These are phyloP conservation scores for Saccharomyces pastorianus DNA, from an alignment of 1,139 yeast genomes.

Conservation along the genomic window DNA sequence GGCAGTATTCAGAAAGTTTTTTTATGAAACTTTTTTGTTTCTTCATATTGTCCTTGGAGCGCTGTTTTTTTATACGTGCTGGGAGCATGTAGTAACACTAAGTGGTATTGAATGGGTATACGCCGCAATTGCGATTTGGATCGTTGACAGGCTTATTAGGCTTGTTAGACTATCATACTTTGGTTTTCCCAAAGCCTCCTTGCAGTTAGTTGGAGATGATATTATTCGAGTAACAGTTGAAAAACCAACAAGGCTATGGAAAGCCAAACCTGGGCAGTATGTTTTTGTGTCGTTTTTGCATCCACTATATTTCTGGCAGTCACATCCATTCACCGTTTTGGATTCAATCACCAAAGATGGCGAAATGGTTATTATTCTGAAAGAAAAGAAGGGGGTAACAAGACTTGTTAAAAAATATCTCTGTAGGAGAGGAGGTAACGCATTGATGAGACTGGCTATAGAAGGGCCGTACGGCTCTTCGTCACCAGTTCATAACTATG, in stretches of 20 bases:
- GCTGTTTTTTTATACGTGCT: conserved; percentile 49
- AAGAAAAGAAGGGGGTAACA: conserved; percentile 43
- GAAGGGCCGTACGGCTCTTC: conserved; percentile 59
- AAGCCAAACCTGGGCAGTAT: conserved; percentile 30
- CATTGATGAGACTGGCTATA: conserved; percentile 35
- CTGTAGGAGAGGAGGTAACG: conserved; percentile 14
- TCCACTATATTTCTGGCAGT: conserved; percentile 50
- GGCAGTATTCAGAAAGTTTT: conserved; percentile 42
- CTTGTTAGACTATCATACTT: conserved; percentile 37
- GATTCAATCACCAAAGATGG: conserved; percentile 21
- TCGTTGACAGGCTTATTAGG: conserved; percentile 49
- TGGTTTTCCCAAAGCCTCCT: conserved; percentile 45
- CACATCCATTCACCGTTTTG: conserved; percentile 63
- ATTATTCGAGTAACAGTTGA: conserved; percentile 30
- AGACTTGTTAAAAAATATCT: conserved; percentile 29
- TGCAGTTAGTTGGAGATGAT: conserved; percentile 42
- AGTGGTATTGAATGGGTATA: conserved; percentile 42
- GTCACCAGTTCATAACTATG: conserved; percentile 30
- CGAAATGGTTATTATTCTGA: conserved; percentile 38
- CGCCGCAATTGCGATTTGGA: conserved; percentile 58
- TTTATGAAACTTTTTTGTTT: conserved; percentile 57
- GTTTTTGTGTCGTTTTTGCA: conserved; percentile 23
- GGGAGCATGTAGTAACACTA: conserved; percentile 45
- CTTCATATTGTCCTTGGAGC: conserved; percentile 53
- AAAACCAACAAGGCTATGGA: conserved; percentile 32